phyloP scores from a whole-genome alignment of 2,329 filamentous ascomycete genomes.

The Talaromyces funiculosus region DNA sequence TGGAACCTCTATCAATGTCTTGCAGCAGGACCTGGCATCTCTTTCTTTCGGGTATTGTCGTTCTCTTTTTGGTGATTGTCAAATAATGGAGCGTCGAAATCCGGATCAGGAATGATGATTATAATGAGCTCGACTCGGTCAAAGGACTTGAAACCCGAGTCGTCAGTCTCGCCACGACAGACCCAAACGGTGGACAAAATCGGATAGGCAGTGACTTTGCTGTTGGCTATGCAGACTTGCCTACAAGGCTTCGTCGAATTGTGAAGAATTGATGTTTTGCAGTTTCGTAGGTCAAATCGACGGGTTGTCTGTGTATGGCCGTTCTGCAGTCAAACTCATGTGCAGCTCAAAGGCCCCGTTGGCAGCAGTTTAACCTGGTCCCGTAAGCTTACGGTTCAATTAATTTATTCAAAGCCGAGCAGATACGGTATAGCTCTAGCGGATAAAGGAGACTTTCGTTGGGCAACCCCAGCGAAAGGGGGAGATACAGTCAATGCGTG shows the following conservation, averaged over 20 bases:
- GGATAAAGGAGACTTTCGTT: neutral
- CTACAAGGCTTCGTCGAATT: neutral
- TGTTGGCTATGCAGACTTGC: neutral
- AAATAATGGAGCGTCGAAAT: neutral
- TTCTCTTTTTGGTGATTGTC: neutral
- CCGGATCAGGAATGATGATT: neutral
- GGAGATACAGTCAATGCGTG: neutral
- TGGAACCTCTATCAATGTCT: neutral
- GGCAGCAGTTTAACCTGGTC: neutral
- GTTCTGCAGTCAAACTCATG: neutral
- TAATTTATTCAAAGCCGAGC: neutral
- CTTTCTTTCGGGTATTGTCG: neutral
- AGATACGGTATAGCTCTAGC: neutral
- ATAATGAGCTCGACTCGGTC: neutral
- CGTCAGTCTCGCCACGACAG: neutral
- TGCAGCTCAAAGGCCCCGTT: neutral
- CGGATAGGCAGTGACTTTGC: neutral
- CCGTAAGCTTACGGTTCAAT: neutral
- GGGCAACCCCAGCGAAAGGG: neutral
- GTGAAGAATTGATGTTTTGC: neutral
- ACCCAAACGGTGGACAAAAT: neutral
- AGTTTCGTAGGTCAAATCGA: too few relatives aligned
- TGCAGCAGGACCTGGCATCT: neutral
- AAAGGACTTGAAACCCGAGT: neutral
- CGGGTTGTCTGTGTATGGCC: neutral